phyloP scores from a whole-genome alignment of 208 protist genomes.

The Trypanosoma mega region DNA sequence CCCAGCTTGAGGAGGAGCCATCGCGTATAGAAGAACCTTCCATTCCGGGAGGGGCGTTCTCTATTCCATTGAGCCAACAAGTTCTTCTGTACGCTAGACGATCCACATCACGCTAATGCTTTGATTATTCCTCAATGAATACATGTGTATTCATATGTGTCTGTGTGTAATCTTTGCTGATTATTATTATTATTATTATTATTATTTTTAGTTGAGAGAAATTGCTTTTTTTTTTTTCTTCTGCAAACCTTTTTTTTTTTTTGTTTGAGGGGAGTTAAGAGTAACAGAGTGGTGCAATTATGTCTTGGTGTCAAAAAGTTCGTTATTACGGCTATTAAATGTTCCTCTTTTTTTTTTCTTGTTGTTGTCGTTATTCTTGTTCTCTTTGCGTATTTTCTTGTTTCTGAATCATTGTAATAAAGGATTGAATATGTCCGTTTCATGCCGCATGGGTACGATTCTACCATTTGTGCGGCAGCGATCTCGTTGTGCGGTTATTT shows the following conservation, averaged over 20 bases:
- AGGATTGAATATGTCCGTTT: background rate
- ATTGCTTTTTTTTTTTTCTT: too few species aligned
- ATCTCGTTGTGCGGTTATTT: too few species aligned
- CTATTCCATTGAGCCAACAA: constrained; percentile 1
- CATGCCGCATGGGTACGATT: too few species aligned
- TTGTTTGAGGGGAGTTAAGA: too few species aligned
- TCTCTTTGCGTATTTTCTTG: background rate
- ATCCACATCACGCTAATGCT: background rate
- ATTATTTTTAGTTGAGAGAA: constrained; percentile 7
- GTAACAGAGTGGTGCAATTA: too few species aligned
- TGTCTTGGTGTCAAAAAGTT: too few species aligned
- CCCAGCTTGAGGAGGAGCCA: constrained; percentile 21
- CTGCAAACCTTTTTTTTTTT: too few species aligned
- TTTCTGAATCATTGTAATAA: background rate
- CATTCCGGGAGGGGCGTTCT: constrained; percentile 22
- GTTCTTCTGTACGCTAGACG: constrained; percentile 4
- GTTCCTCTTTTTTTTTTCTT: constrained; percentile 9
- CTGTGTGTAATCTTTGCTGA: background rate
- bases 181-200: background rate
- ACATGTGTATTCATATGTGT: constrained; percentile 13
- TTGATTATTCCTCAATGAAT: background rate
- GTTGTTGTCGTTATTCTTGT: background rate
- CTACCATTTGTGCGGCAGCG: too few species aligned
- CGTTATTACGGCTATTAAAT: too few species aligned
- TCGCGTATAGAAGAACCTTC: constrained; percentile 21